Evolutionary conservation across 257 asterid species (phyloP).

Genomic region (Pogostemon cablin): DNA sequence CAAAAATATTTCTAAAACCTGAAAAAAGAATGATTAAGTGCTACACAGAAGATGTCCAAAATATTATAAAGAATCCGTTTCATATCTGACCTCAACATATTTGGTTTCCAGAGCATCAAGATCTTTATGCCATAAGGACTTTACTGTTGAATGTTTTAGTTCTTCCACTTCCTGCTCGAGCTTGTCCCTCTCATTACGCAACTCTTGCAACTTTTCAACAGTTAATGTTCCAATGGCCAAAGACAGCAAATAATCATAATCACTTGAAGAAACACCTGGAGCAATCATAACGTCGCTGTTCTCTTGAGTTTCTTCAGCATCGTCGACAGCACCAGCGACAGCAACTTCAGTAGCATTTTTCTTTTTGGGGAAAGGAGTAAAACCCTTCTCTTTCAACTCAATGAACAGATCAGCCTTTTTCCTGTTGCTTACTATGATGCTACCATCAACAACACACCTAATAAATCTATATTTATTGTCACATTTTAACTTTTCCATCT

Average conservation of each 20-base stretch:
- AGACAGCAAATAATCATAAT: slow-evolving; percentile 86
- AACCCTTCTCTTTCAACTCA: slow-evolving; percentile 84
- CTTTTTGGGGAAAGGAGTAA: slow-evolving; percentile 84
- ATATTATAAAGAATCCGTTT: background rate
- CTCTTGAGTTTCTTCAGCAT: slow-evolving; percentile 69
- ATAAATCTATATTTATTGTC: slow-evolving; percentile 87
- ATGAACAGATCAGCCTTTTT: slow-evolving; percentile 74
- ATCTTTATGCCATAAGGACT: slow-evolving; percentile 75
- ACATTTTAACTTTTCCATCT: slow-evolving; percentile 69
- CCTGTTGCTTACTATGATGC: slow-evolving; percentile 83
- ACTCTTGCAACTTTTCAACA: slow-evolving; percentile 71
- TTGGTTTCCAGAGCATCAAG: slow-evolving; percentile 72
- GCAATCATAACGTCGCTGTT: slow-evolving; percentile 40
- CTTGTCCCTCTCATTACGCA: slow-evolving; percentile 71
- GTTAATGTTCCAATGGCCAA: slow-evolving; percentile 88
- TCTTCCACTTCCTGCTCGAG: slow-evolving; percentile 62
- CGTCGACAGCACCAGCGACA: slow-evolving; percentile 69
- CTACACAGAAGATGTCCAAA: background rate
- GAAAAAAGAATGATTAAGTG: slow-evolving; percentile 23
- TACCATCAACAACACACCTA: slow-evolving; percentile 77
- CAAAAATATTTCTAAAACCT: slow-evolving; percentile 62
- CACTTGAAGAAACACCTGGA: slow-evolving; percentile 64
- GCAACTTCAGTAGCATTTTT: slow-evolving; percentile 52
- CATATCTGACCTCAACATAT: slow-evolving; percentile 57
- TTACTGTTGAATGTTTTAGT: slow-evolving; percentile 64